A percentile compares a stretch with the other conserved stretches of the same genome.
These are phyloP conservation scores for Candida mattraensis DNA, from an alignment of 805 yeast genomes.

Conservation along the genomic window DNA sequence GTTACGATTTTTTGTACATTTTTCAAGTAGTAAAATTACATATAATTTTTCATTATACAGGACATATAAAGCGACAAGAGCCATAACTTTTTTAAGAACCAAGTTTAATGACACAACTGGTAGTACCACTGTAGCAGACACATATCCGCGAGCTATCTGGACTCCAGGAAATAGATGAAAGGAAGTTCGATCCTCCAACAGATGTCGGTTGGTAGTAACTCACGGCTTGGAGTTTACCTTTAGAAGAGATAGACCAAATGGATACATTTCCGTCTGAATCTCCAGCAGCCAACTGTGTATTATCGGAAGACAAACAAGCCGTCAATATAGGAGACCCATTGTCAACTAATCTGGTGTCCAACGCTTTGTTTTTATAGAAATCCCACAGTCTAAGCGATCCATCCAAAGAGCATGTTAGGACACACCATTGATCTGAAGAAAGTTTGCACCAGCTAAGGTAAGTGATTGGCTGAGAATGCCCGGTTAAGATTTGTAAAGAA, in stretches of 20 bases:
- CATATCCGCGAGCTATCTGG: constrained; percentile 24
- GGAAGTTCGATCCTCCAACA: constrained; percentile 13
- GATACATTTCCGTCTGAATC: constrained; percentile 61
- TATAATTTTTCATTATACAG: constrained; percentile 8
- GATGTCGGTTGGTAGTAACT: constrained; percentile 29
- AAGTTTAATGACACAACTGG: constrained; percentile 27
- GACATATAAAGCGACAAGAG: no score
- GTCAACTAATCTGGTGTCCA: constrained; percentile 36
- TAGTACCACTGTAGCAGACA: constrained; percentile 26
- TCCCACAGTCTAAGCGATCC: constrained; percentile 73
- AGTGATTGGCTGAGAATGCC: constrained; percentile 60
- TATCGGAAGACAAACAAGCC: constrained; percentile 52
- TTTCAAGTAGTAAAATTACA: constrained; percentile 8
- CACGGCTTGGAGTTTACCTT: constrained; percentile 12
- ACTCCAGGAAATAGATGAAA: constrained; percentile 29
- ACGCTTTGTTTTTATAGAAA: constrained; percentile 40
- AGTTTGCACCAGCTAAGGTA: constrained; percentile 55
- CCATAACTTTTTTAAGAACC: no score
- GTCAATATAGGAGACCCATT: constrained; percentile 57
- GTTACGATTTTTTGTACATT: constrained; percentile 10
- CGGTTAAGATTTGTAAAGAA: constrained; percentile 46
- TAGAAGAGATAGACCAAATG: constrained; percentile 45
- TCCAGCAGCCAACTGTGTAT: constrained; percentile 56
- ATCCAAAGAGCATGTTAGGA: constrained; percentile 66
- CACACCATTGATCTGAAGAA: constrained; percentile 21